These are phyloP conservation scores for Rheum nobile DNA, from an alignment of 148 eudicot genomes.

Conservation along the genomic window DNA sequence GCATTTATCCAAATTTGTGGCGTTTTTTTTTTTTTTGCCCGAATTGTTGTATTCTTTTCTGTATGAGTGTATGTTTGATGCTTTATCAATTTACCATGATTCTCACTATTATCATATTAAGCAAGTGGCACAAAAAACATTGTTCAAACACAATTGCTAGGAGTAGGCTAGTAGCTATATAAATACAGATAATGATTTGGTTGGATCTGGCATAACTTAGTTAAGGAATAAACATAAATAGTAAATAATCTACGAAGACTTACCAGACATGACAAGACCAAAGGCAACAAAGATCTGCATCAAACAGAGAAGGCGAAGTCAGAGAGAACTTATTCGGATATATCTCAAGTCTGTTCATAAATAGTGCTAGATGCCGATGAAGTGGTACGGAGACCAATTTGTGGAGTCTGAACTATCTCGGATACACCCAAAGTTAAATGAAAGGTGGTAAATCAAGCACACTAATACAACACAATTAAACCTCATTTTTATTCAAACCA, in stretches of 20 bases:
- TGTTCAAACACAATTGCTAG: background rate
- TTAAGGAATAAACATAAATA: background rate
- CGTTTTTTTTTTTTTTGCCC: no score
- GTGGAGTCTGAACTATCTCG: background rate
- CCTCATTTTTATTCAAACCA: background rate
- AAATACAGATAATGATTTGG: background rate
- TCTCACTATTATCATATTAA: background rate
- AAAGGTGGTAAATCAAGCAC: background rate
- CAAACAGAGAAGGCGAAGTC: slow-evolving; percentile 6
- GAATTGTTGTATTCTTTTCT: background rate
- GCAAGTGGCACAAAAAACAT: background rate
- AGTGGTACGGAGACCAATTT: background rate
- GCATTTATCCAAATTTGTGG: background rate
- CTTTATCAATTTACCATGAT: background rate
- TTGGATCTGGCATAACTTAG: background rate
- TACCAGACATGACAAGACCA: slow-evolving; percentile 72
- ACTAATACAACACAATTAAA: background rate
- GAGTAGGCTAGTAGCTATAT: background rate
- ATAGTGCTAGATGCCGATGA: background rate
- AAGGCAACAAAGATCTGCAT: slow-evolving; percentile 59
- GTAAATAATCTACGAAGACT: slow-evolving; percentile 8
- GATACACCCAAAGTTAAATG: background rate
- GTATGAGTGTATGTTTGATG: background rate
- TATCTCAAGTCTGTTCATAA: background rate
- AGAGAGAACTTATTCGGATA: slow-evolving; percentile 13